Evolutionary conservation across 495 filamentous ascomycete species (phyloP).

Genomic region (Penicillium verhagenii): DNA sequence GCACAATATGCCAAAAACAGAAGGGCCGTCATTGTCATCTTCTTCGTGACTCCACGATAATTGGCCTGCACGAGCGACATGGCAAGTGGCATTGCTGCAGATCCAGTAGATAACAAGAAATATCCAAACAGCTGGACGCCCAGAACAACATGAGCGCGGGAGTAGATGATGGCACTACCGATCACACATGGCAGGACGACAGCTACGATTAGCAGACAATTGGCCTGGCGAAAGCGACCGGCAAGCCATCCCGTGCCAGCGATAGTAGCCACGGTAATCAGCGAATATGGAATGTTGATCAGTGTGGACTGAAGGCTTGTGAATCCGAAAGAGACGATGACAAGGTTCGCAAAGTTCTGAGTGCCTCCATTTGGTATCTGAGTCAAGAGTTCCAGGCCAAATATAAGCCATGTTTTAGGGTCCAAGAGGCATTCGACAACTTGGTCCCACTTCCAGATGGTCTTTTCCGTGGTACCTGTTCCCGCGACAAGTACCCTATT

Average conservation of each 20-base stretch:
- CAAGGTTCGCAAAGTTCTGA: constrained; percentile 45
- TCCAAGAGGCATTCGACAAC: constrained; percentile 52
- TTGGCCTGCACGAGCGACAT: constrained; percentile 58
- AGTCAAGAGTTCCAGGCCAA: constrained; percentile 54
- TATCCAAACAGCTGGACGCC: constrained; percentile 56
- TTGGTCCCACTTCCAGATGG: constrained; percentile 56
- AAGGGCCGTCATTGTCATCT: constrained; percentile 48
- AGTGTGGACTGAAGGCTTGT: constrained; percentile 41
- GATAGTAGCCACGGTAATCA: constrained; percentile 39
- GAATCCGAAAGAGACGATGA: constrained; percentile 46
- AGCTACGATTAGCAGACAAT: constrained; percentile 31
- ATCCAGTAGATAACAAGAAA: constrained; percentile 53
- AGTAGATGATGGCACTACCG: constrained; percentile 61
- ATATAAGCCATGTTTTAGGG: constrained; percentile 60
- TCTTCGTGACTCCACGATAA: constrained; percentile 67
- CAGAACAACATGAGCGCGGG: constrained; percentile 45
- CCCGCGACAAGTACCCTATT: constrained; percentile 45
- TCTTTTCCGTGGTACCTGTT: constrained; percentile 51
- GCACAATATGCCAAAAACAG: constrained; percentile 43
- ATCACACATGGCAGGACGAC: constrained; percentile 39
- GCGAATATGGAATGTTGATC: constrained; percentile 41
- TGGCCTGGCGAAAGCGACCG: constrained; percentile 29
- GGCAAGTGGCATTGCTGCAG: constrained; percentile 56
- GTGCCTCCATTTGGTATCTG: constrained; percentile 47
- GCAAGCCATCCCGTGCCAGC: constrained; percentile 40